These are phyloP conservation scores for Acanthamoeba sp. DNA, from an alignment of 208 protist species.

Conservation along the genomic window DNA sequence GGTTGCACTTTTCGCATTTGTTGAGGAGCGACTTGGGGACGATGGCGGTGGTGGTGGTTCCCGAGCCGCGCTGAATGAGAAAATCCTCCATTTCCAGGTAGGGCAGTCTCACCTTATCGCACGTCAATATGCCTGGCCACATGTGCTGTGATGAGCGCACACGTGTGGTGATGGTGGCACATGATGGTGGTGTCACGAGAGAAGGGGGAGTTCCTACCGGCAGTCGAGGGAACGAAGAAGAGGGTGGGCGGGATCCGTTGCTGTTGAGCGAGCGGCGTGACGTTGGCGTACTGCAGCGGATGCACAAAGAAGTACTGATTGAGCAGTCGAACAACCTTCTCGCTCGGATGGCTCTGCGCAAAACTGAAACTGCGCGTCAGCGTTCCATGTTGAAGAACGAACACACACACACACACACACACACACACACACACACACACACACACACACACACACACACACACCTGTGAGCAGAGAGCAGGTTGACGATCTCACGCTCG, in stretches of 20 bases:
- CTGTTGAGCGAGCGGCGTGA: background rate
- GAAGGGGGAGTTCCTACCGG: too few species aligned
- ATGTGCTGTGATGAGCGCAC: background rate
- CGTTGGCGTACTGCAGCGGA: constrained; percentile 55
- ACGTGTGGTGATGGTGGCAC: background rate
- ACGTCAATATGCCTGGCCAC: background rate
- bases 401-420: too few species aligned
- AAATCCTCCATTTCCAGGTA: constrained; percentile 51
- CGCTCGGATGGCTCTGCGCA: constrained; percentile 30
- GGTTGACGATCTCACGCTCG: constrained; percentile 29
- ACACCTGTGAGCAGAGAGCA: constrained; percentile 25
- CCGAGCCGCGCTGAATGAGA: background rate
- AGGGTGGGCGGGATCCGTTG: background rate
- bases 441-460: too few species aligned
- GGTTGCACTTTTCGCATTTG: background rate
- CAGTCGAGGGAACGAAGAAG: constrained; percentile 23
- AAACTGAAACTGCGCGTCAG: constrained; percentile 13
- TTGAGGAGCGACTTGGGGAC: background rate
- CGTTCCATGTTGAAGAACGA: too few species aligned
- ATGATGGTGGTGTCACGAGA: too few species aligned
- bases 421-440: too few species aligned
- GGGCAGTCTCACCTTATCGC: constrained; percentile 35
- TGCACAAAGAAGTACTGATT: constrained; percentile 66
- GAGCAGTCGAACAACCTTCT: constrained; percentile 32
- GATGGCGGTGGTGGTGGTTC: background rate